A percentile compares a stretch with the other conserved stretches of the same genome.
These are phyloP conservation scores for Polyporus tsugae DNA, from an alignment of 1,284 basidiomycete species.

Conservation along the genomic window DNA sequence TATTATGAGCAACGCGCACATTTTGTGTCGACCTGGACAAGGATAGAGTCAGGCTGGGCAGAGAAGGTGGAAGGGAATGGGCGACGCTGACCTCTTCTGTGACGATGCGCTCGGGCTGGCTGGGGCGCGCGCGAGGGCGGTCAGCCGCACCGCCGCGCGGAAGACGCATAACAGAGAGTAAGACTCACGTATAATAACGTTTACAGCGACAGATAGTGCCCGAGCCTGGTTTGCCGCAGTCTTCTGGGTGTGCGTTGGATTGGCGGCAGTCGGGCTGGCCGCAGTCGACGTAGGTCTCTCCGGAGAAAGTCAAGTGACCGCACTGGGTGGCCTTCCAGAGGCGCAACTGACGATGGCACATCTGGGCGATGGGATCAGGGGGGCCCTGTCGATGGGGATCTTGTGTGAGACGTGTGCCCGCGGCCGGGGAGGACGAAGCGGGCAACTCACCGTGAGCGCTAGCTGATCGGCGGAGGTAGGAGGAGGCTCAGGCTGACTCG, in stretches of 20 bases:
- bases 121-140: conserved; percentile 24
- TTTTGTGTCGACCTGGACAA: conserved; percentile 21
- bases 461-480: conserved; percentile 53
- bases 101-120: conserved; percentile 43
- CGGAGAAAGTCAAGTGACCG: conserved; percentile 61
- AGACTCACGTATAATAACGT: conserved; percentile 62
- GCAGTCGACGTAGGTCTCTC: conserved; percentile 65
- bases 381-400: conserved; percentile 7
- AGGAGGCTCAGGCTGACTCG: conserved; percentile 28
- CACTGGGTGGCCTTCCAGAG: conserved; percentile 60
- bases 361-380: conserved; percentile 42
- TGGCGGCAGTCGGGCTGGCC: conserved; percentile 49
- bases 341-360: conserved; percentile 72
- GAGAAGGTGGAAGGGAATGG: not conserved
- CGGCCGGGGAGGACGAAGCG: conserved; percentile 23
- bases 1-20: conserved; percentile 29
- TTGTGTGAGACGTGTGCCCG: conserved; percentile 10
- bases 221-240: conserved; percentile 47
- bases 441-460: conserved; percentile 40
- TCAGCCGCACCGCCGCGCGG: not conserved
- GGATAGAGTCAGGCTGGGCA: not conserved
- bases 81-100: conserved; percentile 39
- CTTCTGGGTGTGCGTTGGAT: conserved; percentile 57
- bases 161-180: conserved; percentile 15
- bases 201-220: conserved; percentile 66